Percentiles rank a stretch among this genome's conserved stretches.
These are phyloP conservation scores for Sungouiozyma ichnusensis DNA, from an alignment of 805 yeast species.

Conservation along the genomic window DNA sequence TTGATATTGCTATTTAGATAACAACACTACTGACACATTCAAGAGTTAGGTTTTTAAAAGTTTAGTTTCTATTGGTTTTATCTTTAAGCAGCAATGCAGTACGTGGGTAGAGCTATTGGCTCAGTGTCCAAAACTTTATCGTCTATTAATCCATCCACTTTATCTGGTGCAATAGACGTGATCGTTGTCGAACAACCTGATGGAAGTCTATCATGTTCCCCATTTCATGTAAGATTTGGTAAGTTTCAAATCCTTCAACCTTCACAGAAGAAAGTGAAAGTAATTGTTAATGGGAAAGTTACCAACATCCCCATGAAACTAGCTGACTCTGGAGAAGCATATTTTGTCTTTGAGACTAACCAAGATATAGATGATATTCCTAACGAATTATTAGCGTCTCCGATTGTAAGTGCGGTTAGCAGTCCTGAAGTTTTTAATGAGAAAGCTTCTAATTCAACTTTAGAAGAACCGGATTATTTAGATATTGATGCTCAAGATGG, in stretches of 20 bases:
- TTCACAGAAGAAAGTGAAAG: slow-evolving; percentile 86
- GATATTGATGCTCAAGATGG: slow-evolving; percentile 15
- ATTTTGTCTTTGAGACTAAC: slow-evolving; percentile 85
- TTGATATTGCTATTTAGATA: no score
- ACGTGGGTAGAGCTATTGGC: slow-evolving; percentile 91
- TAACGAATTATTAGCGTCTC: slow-evolving; percentile 70
- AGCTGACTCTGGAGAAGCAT: slow-evolving; percentile 97
- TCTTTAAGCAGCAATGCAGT: no score
- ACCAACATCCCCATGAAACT: slow-evolving; percentile 89
- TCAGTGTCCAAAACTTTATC: slow-evolving; percentile 96
- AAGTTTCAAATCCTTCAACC: slow-evolving; percentile 88
- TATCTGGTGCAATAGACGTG: slow-evolving; percentile 94
- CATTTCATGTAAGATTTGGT: slow-evolving; percentile 94
- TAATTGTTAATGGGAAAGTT: slow-evolving; percentile 70
- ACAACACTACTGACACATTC: no score
- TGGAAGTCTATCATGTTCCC: slow-evolving; percentile 74
- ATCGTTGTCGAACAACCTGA: slow-evolving; percentile 86
- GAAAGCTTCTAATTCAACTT: slow-evolving; percentile 11
- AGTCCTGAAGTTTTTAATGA: slow-evolving; percentile 39
- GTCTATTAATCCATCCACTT: slow-evolving; percentile 89
- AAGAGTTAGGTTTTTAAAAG: no score
- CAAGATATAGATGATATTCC: slow-evolving; percentile 54
- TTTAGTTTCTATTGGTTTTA: no score
- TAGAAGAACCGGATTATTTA: slow-evolving; percentile 28
- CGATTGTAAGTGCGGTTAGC: slow-evolving; percentile 57